Percentiles rank a stretch among this genome's conserved stretches.
Evolutionary conservation across 805 yeast species (phyloP).

Genomic region (Teunomyces stri): DNA sequence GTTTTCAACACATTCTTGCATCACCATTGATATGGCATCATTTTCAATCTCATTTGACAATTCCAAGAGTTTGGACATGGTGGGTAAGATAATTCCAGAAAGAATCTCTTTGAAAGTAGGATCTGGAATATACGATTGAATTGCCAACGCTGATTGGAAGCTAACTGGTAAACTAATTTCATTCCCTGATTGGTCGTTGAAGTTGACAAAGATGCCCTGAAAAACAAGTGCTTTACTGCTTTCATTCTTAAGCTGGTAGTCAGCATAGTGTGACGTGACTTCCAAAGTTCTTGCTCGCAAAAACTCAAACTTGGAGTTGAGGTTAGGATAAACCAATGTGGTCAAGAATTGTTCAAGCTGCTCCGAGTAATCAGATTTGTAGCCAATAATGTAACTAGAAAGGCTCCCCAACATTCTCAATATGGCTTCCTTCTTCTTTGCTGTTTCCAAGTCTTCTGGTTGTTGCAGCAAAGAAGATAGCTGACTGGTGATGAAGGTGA

Average conservation of each 20-base stretch:
- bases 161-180: conserved; percentile 62
- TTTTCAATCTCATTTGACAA: conserved; percentile 80
- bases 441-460: conserved; percentile 44
- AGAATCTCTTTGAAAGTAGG: conserved; percentile 68
- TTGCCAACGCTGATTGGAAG: conserved; percentile 79
- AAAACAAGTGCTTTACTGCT: conserved; percentile 24
- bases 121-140: conserved; percentile 71
- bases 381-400: conserved; percentile 53
- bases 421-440: conserved; percentile 72
- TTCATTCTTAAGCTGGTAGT: conserved; percentile 45
- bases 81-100: conserved; percentile 65
- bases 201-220: conserved; percentile 34
- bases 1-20: conserved; percentile 92
- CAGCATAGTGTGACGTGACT: conserved; percentile 62
- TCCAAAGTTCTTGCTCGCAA: conserved; percentile 76
- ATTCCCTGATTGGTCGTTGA: conserved; percentile 17
- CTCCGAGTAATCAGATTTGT: conserved; percentile 53
- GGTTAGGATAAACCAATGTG: conserved; percentile 67
- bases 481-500: conserved; percentile 56
- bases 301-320: conserved; percentile 59
- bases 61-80: conserved; percentile 75
- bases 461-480: conserved; percentile 33
- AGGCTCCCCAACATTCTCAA: conserved; percentile 76
- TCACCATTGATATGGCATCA: conserved; percentile 83
- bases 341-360: conserved; percentile 71